Conservation (phyloP, 768 basidiomycete genomes). For the Podaxis mareebaensis region DNA sequence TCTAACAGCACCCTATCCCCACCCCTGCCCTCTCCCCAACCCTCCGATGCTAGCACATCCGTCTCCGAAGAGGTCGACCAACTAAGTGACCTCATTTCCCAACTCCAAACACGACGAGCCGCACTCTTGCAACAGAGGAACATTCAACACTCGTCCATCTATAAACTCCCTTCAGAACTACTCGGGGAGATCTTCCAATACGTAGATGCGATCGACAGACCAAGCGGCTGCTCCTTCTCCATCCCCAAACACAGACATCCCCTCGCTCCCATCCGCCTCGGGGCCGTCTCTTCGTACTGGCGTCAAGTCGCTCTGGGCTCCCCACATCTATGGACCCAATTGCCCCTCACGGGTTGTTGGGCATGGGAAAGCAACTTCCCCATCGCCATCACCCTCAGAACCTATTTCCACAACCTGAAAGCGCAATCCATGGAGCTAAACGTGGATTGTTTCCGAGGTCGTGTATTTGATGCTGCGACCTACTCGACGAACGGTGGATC, state of each 20-base stretch:
- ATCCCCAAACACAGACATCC: background rate
- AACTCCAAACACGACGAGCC: background rate
- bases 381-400: background rate
- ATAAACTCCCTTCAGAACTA: no score
- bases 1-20: no score
- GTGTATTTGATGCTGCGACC: background rate
- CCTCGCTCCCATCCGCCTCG: background rate
- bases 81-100: background rate
- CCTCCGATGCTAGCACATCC: background rate
- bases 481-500: background rate
- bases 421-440: background rate
- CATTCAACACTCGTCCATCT: no score
- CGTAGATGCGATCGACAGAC: background rate
- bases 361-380: no score
- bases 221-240: background rate
- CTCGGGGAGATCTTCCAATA: background rate
- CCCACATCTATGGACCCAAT: no score
- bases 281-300: background rate
- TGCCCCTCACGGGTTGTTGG: no score
- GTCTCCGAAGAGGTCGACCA: background rate
- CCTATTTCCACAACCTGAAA: background rate
- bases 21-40: no score
- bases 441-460: background rate
- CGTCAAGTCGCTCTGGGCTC: no score
- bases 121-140: background rate